A percentile compares a stretch with the other conserved stretches of the same genome.
Conservation (phyloP, 805 yeast species). For the Candida nitratophila region DNA sequence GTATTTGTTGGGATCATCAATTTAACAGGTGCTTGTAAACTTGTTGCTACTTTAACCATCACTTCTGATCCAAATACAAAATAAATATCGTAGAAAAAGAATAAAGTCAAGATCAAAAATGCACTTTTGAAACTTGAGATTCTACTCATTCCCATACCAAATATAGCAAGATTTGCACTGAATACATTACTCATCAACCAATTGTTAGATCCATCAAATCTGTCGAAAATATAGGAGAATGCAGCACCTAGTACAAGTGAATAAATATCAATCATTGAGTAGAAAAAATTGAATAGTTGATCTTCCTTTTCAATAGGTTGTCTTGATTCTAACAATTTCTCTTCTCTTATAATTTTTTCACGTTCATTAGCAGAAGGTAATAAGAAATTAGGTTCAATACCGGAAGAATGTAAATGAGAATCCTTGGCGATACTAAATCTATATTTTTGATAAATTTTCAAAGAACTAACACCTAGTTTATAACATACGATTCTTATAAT, state of each 20-base stretch:
- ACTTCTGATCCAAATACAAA: constrained; percentile 59
- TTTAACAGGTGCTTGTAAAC: constrained; percentile 48
- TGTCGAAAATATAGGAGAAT: constrained; percentile 11
- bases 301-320: constrained; percentile 15
- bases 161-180: constrained; percentile 36
- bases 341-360: constrained; percentile 22
- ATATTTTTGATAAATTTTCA: constrained; percentile 28
- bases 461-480: constrained; percentile 19
- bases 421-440: constrained; percentile 36
- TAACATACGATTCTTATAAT: constrained; percentile 23
- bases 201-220: constrained; percentile 23
- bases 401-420: constrained; percentile 28
- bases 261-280: constrained; percentile 24
- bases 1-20: constrained; percentile 34
- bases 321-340: constrained; percentile 15
- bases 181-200: constrained; percentile 42
- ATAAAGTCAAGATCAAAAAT: constrained; percentile 34
- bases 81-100: constrained; percentile 57
- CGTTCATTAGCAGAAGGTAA: constrained; percentile 25
- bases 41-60: constrained; percentile 57
- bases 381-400: constrained; percentile 26
- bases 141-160: constrained; percentile 31
- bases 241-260: constrained; percentile 14
- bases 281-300: constrained; percentile 29
- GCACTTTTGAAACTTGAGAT: constrained; percentile 41